A percentile compares a stretch with the other conserved stretches of the same genome.
These are phyloP conservation scores for Hanseniaspora valbyensis DNA, from an alignment of 805 yeast species.

Conservation along the genomic window DNA sequence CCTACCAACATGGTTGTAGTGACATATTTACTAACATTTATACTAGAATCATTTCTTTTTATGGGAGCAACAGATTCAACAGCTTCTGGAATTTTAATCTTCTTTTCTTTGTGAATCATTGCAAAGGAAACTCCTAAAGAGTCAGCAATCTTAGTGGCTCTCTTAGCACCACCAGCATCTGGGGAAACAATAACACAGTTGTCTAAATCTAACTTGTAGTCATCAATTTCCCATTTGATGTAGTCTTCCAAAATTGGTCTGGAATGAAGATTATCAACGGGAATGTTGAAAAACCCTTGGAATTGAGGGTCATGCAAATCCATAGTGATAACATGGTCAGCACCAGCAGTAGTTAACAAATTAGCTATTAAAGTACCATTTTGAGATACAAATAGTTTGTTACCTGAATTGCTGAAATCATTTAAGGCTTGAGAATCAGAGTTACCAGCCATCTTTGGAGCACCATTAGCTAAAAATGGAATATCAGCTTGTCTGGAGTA, in stretches of 20 bases:
- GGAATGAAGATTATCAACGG: slow-evolving; percentile 87
- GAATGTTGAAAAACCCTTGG: slow-evolving; percentile 93
- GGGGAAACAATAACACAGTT: slow-evolving; percentile 92
- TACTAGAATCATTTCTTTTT: slow-evolving; percentile 16
- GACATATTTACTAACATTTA: slow-evolving; percentile 26
- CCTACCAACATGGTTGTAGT: slow-evolving; percentile 96
- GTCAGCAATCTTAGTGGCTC: slow-evolving; percentile 93
- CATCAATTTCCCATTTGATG: slow-evolving; percentile 64
- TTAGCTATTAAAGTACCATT: slow-evolving; percentile 87
- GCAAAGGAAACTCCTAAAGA: slow-evolving; percentile 82
- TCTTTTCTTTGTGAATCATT: slow-evolving; percentile 84
- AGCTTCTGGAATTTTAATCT: slow-evolving; percentile 34
- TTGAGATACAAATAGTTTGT: slow-evolving; percentile 92
- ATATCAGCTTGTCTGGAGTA: slow-evolving; percentile 93
- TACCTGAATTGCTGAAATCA: slow-evolving; percentile 45
- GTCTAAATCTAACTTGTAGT: slow-evolving; percentile 36
- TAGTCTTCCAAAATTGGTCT: slow-evolving; percentile 80
- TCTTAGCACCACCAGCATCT: slow-evolving; percentile 97
- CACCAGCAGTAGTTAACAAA: slow-evolving; percentile 80
- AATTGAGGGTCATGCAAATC: slow-evolving; percentile 96
- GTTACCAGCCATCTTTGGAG: slow-evolving; percentile 36
- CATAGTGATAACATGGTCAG: slow-evolving; percentile 94
- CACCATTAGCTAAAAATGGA: slow-evolving; percentile 68
- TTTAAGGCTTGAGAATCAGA: slow-evolving; percentile 20
- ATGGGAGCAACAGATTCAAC: slow-evolving; percentile 25